phyloP scores from a whole-genome alignment of 2,329 filamentous ascomycete genomes.

The Colletotrichum tofieldiae region DNA sequence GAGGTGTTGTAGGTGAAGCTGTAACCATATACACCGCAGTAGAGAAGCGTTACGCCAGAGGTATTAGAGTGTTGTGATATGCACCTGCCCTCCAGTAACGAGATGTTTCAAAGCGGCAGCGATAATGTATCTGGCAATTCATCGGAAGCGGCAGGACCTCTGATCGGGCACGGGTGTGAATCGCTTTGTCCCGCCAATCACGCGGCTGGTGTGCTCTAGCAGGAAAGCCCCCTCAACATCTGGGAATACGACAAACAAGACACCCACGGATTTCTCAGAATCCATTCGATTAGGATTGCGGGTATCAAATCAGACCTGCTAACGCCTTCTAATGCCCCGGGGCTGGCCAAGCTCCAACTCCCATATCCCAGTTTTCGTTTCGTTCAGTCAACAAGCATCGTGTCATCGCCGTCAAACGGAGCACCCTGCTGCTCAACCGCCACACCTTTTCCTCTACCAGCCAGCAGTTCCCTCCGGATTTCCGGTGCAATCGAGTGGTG shows the following conservation, averaged over 20 bases:
- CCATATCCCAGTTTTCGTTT: constrained; percentile 36
- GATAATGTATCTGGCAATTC: not conserved
- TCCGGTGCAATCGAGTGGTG: constrained; percentile 93
- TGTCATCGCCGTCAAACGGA: constrained; percentile 85
- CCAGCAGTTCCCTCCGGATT: constrained; percentile 88
- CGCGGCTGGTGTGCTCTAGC: not conserved
- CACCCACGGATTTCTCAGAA: constrained; percentile 31
- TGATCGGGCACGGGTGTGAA: not conserved
- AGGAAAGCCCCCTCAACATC: not conserved
- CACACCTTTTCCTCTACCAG: constrained; percentile 88
- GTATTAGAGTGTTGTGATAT: too few relatives aligned
- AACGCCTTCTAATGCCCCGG: constrained; percentile 43
- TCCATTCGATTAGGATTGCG: constrained; percentile 43
- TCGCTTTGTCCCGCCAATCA: not conserved
- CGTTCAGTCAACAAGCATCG: constrained; percentile 81
- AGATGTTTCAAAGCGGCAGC: not conserved
- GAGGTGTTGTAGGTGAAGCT: not conserved
- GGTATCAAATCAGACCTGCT: constrained; percentile 45
- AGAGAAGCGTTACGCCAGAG: too few relatives aligned
- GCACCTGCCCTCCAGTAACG: not conserved
- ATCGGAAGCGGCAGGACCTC: not conserved
- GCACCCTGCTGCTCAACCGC: constrained; percentile 71
- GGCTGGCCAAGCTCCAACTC: constrained; percentile 40
- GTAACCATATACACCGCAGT: not conserved
- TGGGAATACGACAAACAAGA: not conserved